phyloP scores from a whole-genome alignment of 2,329 filamentous ascomycete genomes.

The Penicillium frequentans region DNA sequence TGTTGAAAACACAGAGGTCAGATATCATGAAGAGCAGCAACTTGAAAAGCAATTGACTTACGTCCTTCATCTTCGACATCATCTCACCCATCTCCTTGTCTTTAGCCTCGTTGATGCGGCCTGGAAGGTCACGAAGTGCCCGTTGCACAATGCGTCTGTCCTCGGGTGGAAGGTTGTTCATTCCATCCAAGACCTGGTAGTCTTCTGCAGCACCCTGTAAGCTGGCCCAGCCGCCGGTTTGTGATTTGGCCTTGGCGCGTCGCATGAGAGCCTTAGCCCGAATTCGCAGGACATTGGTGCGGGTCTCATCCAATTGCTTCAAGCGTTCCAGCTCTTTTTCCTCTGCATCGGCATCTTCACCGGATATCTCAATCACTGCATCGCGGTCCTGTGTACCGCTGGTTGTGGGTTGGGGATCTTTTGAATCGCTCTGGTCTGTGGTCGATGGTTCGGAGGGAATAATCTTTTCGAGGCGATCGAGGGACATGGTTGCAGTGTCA shows the following conservation, averaged over 20 bases:
- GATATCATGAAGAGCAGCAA: background rate
- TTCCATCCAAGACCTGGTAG: slow-evolving; percentile 67
- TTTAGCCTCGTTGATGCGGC: slow-evolving; percentile 72
- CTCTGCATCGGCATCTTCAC: slow-evolving; percentile 39
- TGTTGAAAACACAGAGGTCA: slow-evolving; percentile 30
- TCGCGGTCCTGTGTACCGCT: slow-evolving; percentile 15
- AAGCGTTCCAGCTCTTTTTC: slow-evolving; percentile 45
- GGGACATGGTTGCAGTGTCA: slow-evolving; percentile 67
- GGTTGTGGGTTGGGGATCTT: slow-evolving; percentile 15
- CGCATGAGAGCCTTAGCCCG: slow-evolving; percentile 80
- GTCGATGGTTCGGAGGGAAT: slow-evolving; percentile 41
- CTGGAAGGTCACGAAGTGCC: slow-evolving; percentile 66
- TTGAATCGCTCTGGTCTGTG: slow-evolving; percentile 18
- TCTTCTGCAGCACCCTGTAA: slow-evolving; percentile 78
- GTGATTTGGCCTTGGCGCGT: slow-evolving; percentile 69
- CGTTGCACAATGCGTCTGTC: slow-evolving; percentile 68
- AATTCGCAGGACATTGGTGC: slow-evolving; percentile 71
- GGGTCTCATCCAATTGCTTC: slow-evolving; percentile 47
- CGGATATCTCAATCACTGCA: slow-evolving; percentile 52
- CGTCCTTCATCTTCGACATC: slow-evolving; percentile 92
- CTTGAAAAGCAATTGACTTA: slow-evolving; percentile 39
- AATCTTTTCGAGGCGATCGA: slow-evolving; percentile 71
- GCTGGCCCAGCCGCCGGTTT: slow-evolving; percentile 75
- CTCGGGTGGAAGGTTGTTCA: slow-evolving; percentile 59
- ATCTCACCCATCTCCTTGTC: slow-evolving; percentile 91